Evolutionary conservation across 148 eudicot species (phyloP).

Genomic region (Camellia sinensis): DNA sequence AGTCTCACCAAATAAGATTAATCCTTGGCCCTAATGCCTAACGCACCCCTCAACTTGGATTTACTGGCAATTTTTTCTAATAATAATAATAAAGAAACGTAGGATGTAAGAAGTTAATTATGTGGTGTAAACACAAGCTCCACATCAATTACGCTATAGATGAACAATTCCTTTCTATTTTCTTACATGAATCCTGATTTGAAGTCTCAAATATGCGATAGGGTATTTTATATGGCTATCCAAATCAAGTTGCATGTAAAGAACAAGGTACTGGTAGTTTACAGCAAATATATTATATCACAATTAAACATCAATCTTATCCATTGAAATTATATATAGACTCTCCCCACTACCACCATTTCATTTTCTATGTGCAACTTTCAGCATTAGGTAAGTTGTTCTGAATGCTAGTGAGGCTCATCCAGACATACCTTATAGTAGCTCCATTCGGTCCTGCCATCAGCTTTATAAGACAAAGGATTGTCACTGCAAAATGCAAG

Average conservation of each 20-base stretch:
- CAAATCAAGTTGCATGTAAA: too few relatives aligned
- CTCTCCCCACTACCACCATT: not conserved
- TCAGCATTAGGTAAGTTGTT: not conserved
- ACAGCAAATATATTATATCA: not conserved
- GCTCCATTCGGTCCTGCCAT: slow-evolving; percentile 80
- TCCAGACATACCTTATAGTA: slow-evolving; percentile 73
- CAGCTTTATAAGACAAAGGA: slow-evolving; percentile 81
- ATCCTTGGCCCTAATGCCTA: too few relatives aligned
- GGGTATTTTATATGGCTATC: not conserved
- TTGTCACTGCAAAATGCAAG: slow-evolving; percentile 93
- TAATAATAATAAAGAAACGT: too few relatives aligned
- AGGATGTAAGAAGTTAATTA: too few relatives aligned
- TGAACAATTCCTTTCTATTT: not conserved
- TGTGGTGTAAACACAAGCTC: too few relatives aligned
- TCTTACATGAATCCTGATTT: not conserved
- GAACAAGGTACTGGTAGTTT: too few relatives aligned
- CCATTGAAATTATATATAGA: not conserved
- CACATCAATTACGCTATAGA: too few relatives aligned
- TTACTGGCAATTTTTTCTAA: too few relatives aligned
- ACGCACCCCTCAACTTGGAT: too few relatives aligned
- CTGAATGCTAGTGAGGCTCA: slow-evolving; percentile 1
- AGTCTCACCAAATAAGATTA: too few relatives aligned
- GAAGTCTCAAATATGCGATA: not conserved
- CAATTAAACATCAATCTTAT: not conserved
- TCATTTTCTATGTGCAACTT: not conserved